Evolutionary conservation across 352 stramenopile genomes (phyloP).

Genomic region (Saprolegnia parasitica): DNA sequence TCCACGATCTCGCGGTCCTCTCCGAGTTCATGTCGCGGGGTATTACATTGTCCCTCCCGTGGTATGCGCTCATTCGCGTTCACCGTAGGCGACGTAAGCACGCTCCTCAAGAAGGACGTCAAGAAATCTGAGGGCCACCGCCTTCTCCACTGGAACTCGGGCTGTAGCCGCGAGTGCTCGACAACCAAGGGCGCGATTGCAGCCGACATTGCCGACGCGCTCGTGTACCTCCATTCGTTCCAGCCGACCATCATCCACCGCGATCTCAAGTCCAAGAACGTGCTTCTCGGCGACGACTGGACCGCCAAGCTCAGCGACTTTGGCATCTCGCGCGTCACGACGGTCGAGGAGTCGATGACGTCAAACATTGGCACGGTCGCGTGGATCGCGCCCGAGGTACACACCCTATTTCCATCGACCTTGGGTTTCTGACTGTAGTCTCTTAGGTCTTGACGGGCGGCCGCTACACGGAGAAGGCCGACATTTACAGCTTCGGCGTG

Average conservation of each 20-base stretch:
- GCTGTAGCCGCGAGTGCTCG: background rate
- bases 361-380: conserved; percentile 48
- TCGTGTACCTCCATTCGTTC: conserved; percentile 52
- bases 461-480: conserved; percentile 28
- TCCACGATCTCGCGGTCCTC: conserved; percentile 45
- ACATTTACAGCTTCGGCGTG: conserved; percentile 30
- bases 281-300: conserved; percentile 49
- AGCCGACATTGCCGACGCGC: conserved; percentile 43
- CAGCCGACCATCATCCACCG: conserved; percentile 42
- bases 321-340: conserved; percentile 46
- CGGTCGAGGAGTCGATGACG: conserved; percentile 40
- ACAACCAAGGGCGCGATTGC: conserved; percentile 39
- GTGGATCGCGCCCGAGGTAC: conserved; percentile 57
- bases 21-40: conserved; percentile 48
- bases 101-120: conserved; percentile 22
- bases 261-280: conserved; percentile 47
- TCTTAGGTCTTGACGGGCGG: conserved; percentile 21
- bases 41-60: background rate
- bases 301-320: conserved; percentile 71
- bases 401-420: background rate
- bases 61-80: background rate
- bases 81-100: conserved; percentile 18
- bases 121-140: conserved; percentile 22
- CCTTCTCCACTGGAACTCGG: conserved; percentile 20
- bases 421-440: background rate